Evolutionary conservation across 495 filamentous ascomycete genomes (phyloP), one percentile per base, ranked within the genome.

Genomic region (Podospora conica): DNA sequence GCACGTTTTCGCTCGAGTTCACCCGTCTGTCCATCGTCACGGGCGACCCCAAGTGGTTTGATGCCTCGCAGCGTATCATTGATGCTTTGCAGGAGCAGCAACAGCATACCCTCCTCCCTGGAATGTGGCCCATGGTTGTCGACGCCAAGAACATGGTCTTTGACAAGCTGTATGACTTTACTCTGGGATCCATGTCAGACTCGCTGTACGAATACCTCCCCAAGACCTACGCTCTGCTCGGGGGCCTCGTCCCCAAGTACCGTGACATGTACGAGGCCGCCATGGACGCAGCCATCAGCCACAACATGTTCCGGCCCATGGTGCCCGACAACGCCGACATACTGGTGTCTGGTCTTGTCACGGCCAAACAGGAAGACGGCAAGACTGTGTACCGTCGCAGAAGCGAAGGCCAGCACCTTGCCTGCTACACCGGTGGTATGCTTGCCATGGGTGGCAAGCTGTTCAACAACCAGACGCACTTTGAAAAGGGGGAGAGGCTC

Each of bases 171-270:
- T 68, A 53, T 28, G 72, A 77, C 73, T 96, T 86, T 71, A 89
- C 87, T 0, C 74, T 96, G 28, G 91, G 90, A 57, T 90, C 86
- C 55, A 83, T 88, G 79, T 85, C 90, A 20, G 92, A 96, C 76
- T 92, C 89, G 5, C 82, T 88, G 21, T 96, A 93, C 72, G 92
- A 96, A 73, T 94, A 96, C 72, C 76, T 96, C 15, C 88, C 91
- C 9, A 96, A 96, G 73, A 86, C 73, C 54, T 71, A 81, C 55
- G 77, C 81, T 9, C 83, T 96, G 23, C 82, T 93, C 9, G 92
- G 93, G 24, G 92, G 93, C 21, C 75, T 85, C 24, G 83, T 86
- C 20, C 85, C 88, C 3, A 84, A 90, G 65, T 96, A 96, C 70
- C 83, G 81, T 58, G 83, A 80, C 7, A 90, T 96, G 86, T 96